Evolutionary conservation across 139 green algal genomes (phyloP), one percentile per base, ranked within the genome.

Genomic region (Dunaliella primolecta): DNA sequence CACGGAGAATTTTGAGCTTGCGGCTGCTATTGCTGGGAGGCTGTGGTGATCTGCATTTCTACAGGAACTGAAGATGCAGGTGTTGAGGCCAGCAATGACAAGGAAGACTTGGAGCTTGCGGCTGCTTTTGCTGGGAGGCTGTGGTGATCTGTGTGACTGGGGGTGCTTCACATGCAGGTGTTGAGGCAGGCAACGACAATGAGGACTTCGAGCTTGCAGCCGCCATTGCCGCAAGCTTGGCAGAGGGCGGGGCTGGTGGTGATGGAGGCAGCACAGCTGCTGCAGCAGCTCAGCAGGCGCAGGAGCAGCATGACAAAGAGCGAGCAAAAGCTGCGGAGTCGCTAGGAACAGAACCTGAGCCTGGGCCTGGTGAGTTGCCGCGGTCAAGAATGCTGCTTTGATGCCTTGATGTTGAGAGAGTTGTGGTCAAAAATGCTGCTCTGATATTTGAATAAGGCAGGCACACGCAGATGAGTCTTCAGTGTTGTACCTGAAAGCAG

Each of bases 141-240:
- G n/a, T n/a, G n/a, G n/a, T n/a, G n/a, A n/a, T n/a, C n/a, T n/a
- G n/a, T n/a, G n/a, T n/a, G n/a, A n/a, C n/a, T n/a, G n/a, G n/a
- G n/a, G n/a, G n/a, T n/a, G n/a, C n/a, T n/a, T n/a, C n/a, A n/a
- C n/a, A n/a, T n/a, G n/a, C n/a, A n/a, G n/a, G n/a, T 64, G 84
- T 0, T 36, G 55, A 25, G 36, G 36, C 31, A 56, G n/a, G 37
- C 23, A 36, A 81, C 24, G 81, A 78, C 2, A 87, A 91, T 21
- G 89, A 94, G 2, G 92, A 94, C 24, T 80, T 85, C 0, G 90
- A 94, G 81, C 89, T 95, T 2, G 91, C 89, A 29, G 88, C 89
- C 23, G 92, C 91, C 20, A 93, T 95, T n/a, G 93, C 93, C 3
- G 90, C 89, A 0, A 93, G 87, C 75, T 78, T 96, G 79, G 88